Percentiles rank a stretch among this genome's conserved stretches.
Conservation (phyloP, 106 monocot species). For the Dactylorhiza incarnata region DNA sequence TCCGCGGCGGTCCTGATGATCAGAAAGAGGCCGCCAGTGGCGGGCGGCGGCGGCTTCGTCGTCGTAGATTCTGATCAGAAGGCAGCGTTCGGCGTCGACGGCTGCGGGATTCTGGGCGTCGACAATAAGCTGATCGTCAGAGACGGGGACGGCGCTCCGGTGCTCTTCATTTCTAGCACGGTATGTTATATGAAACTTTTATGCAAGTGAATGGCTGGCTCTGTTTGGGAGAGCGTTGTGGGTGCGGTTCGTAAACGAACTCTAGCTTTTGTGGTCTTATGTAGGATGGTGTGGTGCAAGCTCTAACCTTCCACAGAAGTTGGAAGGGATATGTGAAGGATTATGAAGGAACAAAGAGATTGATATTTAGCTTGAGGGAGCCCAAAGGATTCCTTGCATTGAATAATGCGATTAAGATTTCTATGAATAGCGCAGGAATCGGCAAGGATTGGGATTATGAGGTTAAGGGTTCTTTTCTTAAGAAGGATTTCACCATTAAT, state of each 20-base stretch:
- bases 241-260: too few species aligned
- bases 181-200: constrained; percentile 7
- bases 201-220: too few species aligned
- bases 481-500: constrained; percentile 42
- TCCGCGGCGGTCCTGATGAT: constrained; percentile 32
- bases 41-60: constrained; percentile 65
- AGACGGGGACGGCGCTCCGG: constrained; percentile 47
- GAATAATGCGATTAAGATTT: constrained; percentile 30
- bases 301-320: constrained; percentile 32
- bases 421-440: constrained; percentile 19
- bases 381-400: constrained; percentile 35
- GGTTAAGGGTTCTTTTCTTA: constrained; percentile 49
- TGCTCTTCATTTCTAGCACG: constrained; percentile 61
- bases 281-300: constrained; percentile 65
- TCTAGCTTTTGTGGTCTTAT: not conserved
- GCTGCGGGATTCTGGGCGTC: constrained; percentile 58
- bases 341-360: constrained; percentile 20
- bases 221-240: too few species aligned
- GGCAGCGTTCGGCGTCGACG: constrained; percentile 52
- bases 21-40: constrained; percentile 47
- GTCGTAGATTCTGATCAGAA: constrained; percentile 34
- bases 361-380: constrained; percentile 39
- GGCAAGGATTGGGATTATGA: constrained; percentile 58
- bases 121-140: constrained; percentile 46
- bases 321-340: constrained; percentile 69